Base-by-base conservation (phyloP, 1,284 basidiomycete species). In the Fistulinella cinereoalba region DNA sequence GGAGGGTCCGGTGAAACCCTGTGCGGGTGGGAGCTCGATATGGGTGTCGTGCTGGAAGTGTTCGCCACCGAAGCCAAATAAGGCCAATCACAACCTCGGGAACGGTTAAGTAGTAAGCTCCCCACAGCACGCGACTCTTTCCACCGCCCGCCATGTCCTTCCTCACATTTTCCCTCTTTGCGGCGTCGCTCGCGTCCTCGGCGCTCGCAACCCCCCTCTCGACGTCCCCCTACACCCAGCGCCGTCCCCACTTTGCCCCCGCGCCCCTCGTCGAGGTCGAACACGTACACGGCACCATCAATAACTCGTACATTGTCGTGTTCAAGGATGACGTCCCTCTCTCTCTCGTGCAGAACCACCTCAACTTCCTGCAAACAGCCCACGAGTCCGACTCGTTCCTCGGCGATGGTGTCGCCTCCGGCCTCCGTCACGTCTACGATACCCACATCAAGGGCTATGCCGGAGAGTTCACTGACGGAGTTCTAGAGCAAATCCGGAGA, bases 291-390 rank as follows among this genome's bases (percentile, higher is more conserved):
- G 83, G 85, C 46, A 73, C 79, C 51, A 74, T 95, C 60, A 85
- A 91, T 71, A 85, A 92, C 74, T 86, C 88, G 22, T 97, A 97
- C 74, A 92, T 97, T 52, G 80, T 97, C 67, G 79, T 92, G 66
- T 76, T 97, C 61, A 92, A 90, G 76, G 77, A 84, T 54, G 83
- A 80, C 49, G 58, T 84, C 9, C 72, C 79, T 12, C 58, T 75
- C 15, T 67, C 71, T 18, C 69, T 84, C 44, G 74, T 88, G 63
- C 69, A 78, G 56, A 85, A 85, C 65, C 90, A 95, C 67, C 69
- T 91, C 72, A 80, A 80, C 66, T 81, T 87, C 68, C 65, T 90
- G 43, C 70, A 81, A 57, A 64, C 64, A n/a, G 77, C 75, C 6
- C 82, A 88, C 51, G 61, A 70, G 39, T 67, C 72, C 10, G 71